phyloP scores from a whole-genome alignment of 2,329 filamentous ascomycete species.

The Aureobasidium sp. region DNA sequence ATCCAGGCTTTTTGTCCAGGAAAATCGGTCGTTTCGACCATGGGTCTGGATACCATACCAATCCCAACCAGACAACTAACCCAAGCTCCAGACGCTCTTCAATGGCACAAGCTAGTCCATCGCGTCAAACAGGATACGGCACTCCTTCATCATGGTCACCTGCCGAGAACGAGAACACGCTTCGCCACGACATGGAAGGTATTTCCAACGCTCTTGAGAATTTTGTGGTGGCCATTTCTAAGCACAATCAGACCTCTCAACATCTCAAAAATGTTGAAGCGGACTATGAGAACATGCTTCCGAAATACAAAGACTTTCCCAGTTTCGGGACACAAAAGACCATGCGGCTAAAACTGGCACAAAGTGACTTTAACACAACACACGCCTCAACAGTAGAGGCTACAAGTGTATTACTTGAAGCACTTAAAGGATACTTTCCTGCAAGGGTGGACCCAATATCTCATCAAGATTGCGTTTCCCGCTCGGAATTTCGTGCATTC shows the following conservation, averaged over 20 bases:
- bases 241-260: background rate
- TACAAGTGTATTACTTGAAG: background rate
- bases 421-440: background rate
- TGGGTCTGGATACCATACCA: background rate
- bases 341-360: background rate
- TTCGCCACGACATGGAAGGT: background rate
- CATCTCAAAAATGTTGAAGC: background rate
- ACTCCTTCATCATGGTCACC: background rate
- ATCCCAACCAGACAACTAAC: background rate
- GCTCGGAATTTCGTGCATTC: background rate
- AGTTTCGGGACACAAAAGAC: background rate
- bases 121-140: background rate
- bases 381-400: background rate
- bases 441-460: background rate
- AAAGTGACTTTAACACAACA: background rate
- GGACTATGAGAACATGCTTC: background rate
- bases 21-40: background rate
- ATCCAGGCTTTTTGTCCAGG: background rate
- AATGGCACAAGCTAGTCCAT: background rate
- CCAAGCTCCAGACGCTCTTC: background rate
- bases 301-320: background rate
- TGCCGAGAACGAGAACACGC: background rate
- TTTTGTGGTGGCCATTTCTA: background rate
- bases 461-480: background rate
- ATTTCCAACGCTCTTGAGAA: background rate